Conservation (phyloP, 768 basidiomycete species). For the Russula abietina region DNA sequence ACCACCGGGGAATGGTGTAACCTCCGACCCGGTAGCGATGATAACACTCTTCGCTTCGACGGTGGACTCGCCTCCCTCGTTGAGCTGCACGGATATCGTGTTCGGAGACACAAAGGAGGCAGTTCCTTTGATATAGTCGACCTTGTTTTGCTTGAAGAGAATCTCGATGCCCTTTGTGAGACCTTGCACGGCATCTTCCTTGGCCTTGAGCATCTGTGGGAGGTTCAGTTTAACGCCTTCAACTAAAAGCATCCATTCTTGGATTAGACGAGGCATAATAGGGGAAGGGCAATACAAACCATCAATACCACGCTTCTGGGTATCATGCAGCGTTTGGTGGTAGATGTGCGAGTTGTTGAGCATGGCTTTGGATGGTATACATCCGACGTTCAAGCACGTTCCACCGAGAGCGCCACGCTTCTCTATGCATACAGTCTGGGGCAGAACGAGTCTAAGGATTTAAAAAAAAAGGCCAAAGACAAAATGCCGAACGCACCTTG, state of each 20-base stretch:
- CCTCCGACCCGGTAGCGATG: conserved; percentile 96
- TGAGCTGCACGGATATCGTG: conserved; percentile 67
- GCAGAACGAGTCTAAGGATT: background rate
- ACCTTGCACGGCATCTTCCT: conserved; percentile 72
- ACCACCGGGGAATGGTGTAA: conserved; percentile 91
- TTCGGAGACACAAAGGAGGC: conserved; percentile 82
- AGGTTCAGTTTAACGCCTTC: conserved; percentile 78
- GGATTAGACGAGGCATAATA: background rate
- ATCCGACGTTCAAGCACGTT: conserved; percentile 97
- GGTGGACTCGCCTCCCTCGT: conserved; percentile 79
- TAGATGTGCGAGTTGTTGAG: conserved; percentile 98
- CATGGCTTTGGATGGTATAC: conserved; percentile 99
- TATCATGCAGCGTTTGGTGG: conserved; percentile 90
- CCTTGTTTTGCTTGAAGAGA: conserved; percentile 95
- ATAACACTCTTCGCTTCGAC: conserved; percentile 90
- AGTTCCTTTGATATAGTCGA: conserved; percentile 95
- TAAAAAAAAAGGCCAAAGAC: background rate
- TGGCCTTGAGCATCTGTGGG: conserved; percentile 89
- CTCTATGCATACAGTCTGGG: conserved; percentile 86
- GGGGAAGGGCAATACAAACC: conserved; percentile 43
- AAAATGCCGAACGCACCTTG: conserved; percentile 49
- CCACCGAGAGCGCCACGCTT: conserved; percentile 94
- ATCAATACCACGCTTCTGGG: conserved; percentile 88
- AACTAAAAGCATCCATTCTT: conserved; percentile 37
- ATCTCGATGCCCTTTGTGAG: conserved; percentile 91